A percentile compares a stretch with the other conserved stretches of the same genome.
Conservation (phyloP, 805 yeast species). For the Pichia thaimueangensis region DNA sequence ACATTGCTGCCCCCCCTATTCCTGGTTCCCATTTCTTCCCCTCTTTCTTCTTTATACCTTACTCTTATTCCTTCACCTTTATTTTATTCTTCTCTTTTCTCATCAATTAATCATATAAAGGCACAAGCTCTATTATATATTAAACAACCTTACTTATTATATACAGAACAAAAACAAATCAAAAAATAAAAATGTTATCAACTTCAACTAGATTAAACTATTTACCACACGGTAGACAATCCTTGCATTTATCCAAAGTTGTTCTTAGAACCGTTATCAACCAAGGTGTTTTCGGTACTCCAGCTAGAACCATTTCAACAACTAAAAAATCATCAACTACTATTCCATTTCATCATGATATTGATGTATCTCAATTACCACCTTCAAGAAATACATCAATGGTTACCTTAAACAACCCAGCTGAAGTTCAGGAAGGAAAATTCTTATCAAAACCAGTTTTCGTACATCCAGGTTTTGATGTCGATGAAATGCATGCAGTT, state of each 20-base stretch:
- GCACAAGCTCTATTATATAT: too few relatives aligned
- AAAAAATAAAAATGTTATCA: neutral
- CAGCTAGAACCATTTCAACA: neutral
- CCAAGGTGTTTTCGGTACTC: neutral
- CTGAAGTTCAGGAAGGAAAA: slow-evolving; percentile 12
- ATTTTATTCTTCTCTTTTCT: too few relatives aligned
- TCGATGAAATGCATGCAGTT: slow-evolving; percentile 35
- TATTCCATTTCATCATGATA: neutral
- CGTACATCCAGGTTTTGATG: slow-evolving; percentile 37
- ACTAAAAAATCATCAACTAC: neutral
- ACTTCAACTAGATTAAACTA: neutral
- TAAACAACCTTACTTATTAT: neutral
- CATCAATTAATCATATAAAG: too few relatives aligned
- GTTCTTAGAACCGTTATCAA: neutral
- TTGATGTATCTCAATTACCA: slow-evolving; percentile 6
- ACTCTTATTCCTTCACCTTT: too few relatives aligned
- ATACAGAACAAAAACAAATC: neutral
- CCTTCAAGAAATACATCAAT: slow-evolving; percentile 13
- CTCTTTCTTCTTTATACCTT: too few relatives aligned
- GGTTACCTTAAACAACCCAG: slow-evolving; percentile 10
- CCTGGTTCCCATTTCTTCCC: too few relatives aligned
- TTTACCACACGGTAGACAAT: neutral
- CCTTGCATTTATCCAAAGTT: neutral
- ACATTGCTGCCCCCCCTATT: too few relatives aligned
- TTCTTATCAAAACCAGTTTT: slow-evolving; percentile 31